phyloP scores from a whole-genome alignment of 495 filamentous ascomycete species.

The Neurospora tetrasperma region DNA sequence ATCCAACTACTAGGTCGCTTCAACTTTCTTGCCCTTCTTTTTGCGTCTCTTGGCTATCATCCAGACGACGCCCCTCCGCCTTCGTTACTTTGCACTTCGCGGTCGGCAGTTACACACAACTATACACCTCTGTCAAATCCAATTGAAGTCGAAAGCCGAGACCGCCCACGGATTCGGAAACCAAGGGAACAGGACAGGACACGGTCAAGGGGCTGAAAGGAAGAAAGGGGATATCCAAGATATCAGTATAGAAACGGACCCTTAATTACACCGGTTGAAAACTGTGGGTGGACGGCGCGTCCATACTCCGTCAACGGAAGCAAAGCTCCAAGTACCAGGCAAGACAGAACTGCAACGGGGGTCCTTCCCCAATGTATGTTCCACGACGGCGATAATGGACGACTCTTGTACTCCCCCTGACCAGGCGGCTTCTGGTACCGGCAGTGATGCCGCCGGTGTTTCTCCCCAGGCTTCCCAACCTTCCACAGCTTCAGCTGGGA shows the following conservation, averaged over 20 bases:
- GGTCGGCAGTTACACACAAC: not conserved
- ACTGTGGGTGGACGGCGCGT: not conserved
- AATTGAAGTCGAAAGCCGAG: not conserved
- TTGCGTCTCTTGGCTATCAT: not conserved
- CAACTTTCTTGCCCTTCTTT: not conserved
- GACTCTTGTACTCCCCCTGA: conserved; percentile 25
- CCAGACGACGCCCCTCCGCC: not conserved
- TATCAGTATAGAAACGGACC: not conserved
- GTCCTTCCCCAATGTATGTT: conserved; percentile 19
- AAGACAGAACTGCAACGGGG: not conserved
- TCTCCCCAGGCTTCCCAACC: conserved; percentile 12
- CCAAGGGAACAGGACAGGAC: not conserved
- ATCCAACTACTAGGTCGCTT: not conserved
- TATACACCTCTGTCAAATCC: not conserved
- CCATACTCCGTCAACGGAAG: not conserved
- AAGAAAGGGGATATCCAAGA: not conserved
- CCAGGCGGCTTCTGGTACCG: conserved; percentile 19
- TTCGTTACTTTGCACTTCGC: not conserved
- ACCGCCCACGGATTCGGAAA: not conserved
- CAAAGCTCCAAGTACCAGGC: not conserved
- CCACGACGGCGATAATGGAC: conserved; percentile 29
- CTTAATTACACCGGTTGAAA: not conserved
- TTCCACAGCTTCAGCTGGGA: conserved; percentile 12
- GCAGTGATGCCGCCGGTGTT: conserved; percentile 12
- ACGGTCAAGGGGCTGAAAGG: not conserved